Evolutionary conservation across 1,284 basidiomycete genomes (phyloP).

Genomic region (Pyrrhoderma noxium): DNA sequence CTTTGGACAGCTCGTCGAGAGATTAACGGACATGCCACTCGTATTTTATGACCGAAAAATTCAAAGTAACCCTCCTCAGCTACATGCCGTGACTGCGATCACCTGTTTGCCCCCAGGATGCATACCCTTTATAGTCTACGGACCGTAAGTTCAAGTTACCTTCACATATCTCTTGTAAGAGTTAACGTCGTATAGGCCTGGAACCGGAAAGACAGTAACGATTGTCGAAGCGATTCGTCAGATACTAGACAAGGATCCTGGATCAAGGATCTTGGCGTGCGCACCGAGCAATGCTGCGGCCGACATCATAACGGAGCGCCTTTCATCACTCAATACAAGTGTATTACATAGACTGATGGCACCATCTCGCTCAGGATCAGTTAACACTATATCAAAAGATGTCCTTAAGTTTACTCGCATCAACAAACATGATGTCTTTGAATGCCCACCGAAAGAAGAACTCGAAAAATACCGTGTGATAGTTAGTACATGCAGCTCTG

Average conservation of each 20-base stretch:
- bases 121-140: slow-evolving; percentile 54
- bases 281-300: slow-evolving; percentile 59
- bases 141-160: slow-evolving; percentile 44
- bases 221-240: slow-evolving; percentile 60
- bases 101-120: slow-evolving; percentile 37
- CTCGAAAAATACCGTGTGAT: slow-evolving; percentile 47
- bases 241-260: slow-evolving; percentile 36
- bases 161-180: background rate
- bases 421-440: slow-evolving; percentile 36
- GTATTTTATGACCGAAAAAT: slow-evolving; percentile 45
- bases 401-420: slow-evolving; percentile 38
- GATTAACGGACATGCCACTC: no score
- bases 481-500: slow-evolving; percentile 55
- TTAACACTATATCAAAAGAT: slow-evolving; percentile 34
- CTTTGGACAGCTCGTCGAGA: no score
- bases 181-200: slow-evolving; percentile 34
- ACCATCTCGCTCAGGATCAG: slow-evolving; percentile 40
- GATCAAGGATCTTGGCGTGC: slow-evolving; percentile 50
- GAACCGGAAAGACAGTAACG: slow-evolving; percentile 65
- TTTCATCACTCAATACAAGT: slow-evolving; percentile 32
- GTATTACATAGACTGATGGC: slow-evolving; percentile 59
- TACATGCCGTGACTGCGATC: slow-evolving; percentile 48
- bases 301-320: slow-evolving; percentile 49
- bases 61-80: slow-evolving; percentile 41
- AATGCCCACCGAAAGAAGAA: slow-evolving; percentile 34